phyloP scores from a whole-genome alignment of 108 stramenopile genomes.

The Tribonema minus region DNA sequence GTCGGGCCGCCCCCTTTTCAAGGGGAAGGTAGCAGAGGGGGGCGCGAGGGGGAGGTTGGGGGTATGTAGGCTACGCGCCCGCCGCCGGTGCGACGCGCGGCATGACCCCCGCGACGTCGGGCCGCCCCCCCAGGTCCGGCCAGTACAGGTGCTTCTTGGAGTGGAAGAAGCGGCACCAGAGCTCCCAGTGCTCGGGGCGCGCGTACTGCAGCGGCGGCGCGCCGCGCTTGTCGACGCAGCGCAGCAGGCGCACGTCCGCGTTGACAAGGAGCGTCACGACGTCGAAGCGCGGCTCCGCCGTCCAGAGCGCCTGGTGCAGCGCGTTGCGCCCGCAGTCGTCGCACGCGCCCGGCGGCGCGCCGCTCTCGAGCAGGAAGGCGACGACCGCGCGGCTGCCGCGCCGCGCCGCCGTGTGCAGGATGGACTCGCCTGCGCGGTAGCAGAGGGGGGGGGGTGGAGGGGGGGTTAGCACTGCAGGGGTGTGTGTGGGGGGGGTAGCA shows the following conservation, averaged over 20 bases:
- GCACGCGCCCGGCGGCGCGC: conserved; percentile 7
- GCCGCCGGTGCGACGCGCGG: too few species aligned
- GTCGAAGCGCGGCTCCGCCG: conserved; percentile 46
- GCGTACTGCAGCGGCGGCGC: conserved; percentile 71
- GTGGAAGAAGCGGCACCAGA: conserved; percentile 70
- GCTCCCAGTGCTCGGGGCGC: conserved; percentile 57
- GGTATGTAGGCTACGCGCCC: too few species aligned
- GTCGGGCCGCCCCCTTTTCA: too few species aligned
- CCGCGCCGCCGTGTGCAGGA: conserved; percentile 42
- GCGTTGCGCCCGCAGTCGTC: conserved; percentile 43
- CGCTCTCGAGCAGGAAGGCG: conserved; percentile 4
- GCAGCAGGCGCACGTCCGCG: conserved; percentile 61
- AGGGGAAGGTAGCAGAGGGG: too few species aligned
- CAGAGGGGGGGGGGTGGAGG: too few species aligned
- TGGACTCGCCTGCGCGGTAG: conserved; percentile 61
- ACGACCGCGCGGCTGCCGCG: conserved; percentile 5
- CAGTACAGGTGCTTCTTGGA: conserved; percentile 59
- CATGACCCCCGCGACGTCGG: conserved; percentile 13
- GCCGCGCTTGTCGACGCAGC: conserved; percentile 67
- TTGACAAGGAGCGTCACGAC: conserved; percentile 47
- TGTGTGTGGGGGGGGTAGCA: too few species aligned
- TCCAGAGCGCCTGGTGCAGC: conserved; percentile 59
- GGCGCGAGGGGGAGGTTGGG: too few species aligned
- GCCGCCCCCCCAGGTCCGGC: conserved; percentile 27
- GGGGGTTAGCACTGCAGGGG: too few species aligned